Evolutionary conservation across 768 basidiomycete genomes (phyloP).

Genomic region (Cubamyces lactineus): DNA sequence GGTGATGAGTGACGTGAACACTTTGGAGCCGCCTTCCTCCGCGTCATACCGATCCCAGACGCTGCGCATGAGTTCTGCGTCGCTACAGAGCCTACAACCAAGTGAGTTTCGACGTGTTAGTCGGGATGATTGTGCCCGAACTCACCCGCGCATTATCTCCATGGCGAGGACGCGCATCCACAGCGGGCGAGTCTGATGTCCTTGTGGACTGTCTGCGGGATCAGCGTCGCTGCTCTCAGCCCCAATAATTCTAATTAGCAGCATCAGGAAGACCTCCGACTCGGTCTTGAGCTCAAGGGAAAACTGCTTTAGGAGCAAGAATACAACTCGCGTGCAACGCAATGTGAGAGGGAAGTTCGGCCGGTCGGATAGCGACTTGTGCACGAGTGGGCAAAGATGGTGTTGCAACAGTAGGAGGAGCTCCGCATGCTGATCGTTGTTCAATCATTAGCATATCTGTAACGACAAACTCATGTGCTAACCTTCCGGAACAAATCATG

Average conservation of each 20-base stretch:
- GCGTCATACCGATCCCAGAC: slow-evolving; percentile 83
- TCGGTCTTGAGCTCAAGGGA: slow-evolving; percentile 79
- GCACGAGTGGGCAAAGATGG: slow-evolving; percentile 87
- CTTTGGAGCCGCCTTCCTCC: slow-evolving; percentile 58
- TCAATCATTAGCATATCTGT: neutral
- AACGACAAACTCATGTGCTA: slow-evolving; percentile 18
- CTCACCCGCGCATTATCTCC: slow-evolving; percentile 88
- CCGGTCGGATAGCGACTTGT: slow-evolving; percentile 82
- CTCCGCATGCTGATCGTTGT: slow-evolving; percentile 64
- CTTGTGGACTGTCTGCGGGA: slow-evolving; percentile 27
- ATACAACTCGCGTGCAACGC: slow-evolving; percentile 91
- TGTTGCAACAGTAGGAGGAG: slow-evolving; percentile 85
- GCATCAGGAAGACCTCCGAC: slow-evolving; percentile 82
- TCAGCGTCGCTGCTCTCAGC: slow-evolving; percentile 47
- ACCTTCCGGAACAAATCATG: slow-evolving; percentile 85
- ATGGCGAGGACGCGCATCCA: slow-evolving; percentile 94
- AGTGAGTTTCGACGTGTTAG: neutral
- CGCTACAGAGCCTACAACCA: slow-evolving; percentile 65
- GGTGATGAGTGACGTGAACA: slow-evolving; percentile 78
- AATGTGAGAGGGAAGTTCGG: slow-evolving; percentile 87
- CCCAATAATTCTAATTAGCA: slow-evolving; percentile 65
- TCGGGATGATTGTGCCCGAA: neutral
- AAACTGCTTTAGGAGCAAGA: slow-evolving; percentile 91
- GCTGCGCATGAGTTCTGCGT: slow-evolving; percentile 75
- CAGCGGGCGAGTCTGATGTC: slow-evolving; percentile 48